phyloP scores from a whole-genome alignment of 768 basidiomycete genomes.

The Serpula lacrymans region DNA sequence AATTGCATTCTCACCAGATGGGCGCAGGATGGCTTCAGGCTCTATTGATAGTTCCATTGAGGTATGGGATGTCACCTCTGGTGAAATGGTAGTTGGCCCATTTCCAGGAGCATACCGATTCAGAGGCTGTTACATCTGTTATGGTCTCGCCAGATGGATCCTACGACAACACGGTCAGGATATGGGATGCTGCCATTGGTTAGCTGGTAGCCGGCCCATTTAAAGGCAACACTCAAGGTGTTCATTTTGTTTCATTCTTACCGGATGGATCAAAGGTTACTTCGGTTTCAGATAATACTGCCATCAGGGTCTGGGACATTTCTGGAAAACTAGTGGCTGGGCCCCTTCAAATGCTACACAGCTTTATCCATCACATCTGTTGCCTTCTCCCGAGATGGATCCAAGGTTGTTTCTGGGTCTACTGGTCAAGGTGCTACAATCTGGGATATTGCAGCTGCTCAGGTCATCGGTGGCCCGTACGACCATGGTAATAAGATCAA shows the following conservation, averaged over 20 bases:
- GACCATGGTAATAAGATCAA: too few species aligned
- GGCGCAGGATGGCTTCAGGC: conserved; percentile 9
- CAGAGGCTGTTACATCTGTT: conserved; percentile 9
- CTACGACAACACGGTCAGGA: conserved; percentile 8
- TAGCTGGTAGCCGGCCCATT: too few species aligned
- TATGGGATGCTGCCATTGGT: conserved; percentile 13
- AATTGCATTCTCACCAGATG: conserved; percentile 14
- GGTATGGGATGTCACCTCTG: too few species aligned
- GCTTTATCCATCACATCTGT: not conserved
- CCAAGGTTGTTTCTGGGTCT: conserved; percentile 1
- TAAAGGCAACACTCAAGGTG: too few species aligned
- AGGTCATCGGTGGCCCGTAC: too few species aligned
- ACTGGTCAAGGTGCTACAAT: too few species aligned
- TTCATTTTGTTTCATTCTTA: too few species aligned
- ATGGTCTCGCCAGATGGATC: conserved; percentile 18
- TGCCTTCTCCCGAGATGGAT: conserved; percentile 2
- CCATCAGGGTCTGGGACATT: not conserved
- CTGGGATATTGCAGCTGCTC: too few species aligned
- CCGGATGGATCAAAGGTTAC: conserved; percentile 12
- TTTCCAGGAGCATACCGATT: conserved; percentile 14
- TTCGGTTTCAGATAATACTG: not conserved
- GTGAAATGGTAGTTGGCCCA: conserved; percentile 1
- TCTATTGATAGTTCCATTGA: too few species aligned
- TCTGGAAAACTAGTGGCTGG: not conserved
- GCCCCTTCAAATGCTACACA: too few species aligned